Conservation (phyloP, 495 filamentous ascomycete species). For the Xeromyces bisporus region DNA sequence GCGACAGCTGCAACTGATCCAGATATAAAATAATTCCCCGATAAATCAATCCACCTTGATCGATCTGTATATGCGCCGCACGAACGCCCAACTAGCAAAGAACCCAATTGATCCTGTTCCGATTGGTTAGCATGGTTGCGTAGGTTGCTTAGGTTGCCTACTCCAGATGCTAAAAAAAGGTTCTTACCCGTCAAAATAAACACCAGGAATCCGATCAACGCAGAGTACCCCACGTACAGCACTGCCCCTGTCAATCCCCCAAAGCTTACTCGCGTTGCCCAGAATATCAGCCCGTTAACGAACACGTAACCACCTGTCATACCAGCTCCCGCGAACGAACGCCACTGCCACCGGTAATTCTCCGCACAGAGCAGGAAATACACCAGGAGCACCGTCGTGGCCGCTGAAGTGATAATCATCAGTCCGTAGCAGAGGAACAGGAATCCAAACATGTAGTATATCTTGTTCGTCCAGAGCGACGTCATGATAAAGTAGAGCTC, state of each 20-base stretch:
- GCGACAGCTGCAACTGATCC: not conserved
- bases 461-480: slow-evolving; percentile 90
- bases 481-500: slow-evolving; percentile 98
- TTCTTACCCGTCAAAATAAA: slow-evolving; percentile 82
- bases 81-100: slow-evolving; percentile 85
- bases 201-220: slow-evolving; percentile 74
- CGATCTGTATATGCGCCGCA: slow-evolving; percentile 80
- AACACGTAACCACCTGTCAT: slow-evolving; percentile 84
- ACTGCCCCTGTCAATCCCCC: slow-evolving; percentile 71
- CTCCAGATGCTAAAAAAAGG: too few species aligned
- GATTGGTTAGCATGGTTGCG: too few species aligned
- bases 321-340: slow-evolving; percentile 74
- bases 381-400: slow-evolving; percentile 78
- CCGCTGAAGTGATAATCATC: slow-evolving; percentile 90
- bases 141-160: too few species aligned
- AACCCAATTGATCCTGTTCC: slow-evolving; percentile 79
- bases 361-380: slow-evolving; percentile 92
- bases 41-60: slow-evolving; percentile 84
- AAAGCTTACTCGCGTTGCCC: slow-evolving; percentile 69
- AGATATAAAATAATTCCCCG: not conserved
- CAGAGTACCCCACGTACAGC: slow-evolving; percentile 84
- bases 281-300: slow-evolving; percentile 71
- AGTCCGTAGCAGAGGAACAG: slow-evolving; percentile 93
- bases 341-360: slow-evolving; percentile 99
- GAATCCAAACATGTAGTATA: slow-evolving; percentile 99